Percentiles rank a stretch among this genome's conserved stretches.
These are phyloP conservation scores for Paulownia fortunei DNA, from an alignment of 257 asterid genomes.

Conservation along the genomic window DNA sequence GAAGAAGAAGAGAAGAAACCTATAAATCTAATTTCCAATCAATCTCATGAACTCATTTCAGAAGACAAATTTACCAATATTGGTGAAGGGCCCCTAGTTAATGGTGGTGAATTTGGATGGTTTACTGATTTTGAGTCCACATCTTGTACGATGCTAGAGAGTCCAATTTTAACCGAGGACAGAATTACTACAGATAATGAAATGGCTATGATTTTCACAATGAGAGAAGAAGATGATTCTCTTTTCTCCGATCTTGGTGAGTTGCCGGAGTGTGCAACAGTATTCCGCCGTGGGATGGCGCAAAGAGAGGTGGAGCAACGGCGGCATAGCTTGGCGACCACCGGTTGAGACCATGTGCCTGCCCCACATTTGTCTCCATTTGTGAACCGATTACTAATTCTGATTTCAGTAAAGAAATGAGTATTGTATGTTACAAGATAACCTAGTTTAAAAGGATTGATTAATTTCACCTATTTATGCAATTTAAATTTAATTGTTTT, in stretches of 20 bases:
- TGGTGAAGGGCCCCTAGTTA: slow-evolving; percentile 32
- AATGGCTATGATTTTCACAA: slow-evolving; percentile 60
- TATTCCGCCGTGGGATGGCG: slow-evolving; percentile 71
- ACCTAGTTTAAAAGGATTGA: slow-evolving; percentile 33
- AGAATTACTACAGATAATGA: slow-evolving; percentile 47
- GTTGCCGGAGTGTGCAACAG: slow-evolving; percentile 90
- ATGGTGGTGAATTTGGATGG: slow-evolving; percentile 62
- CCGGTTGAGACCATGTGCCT: slow-evolving; percentile 30
- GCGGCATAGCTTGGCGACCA: slow-evolving; percentile 60
- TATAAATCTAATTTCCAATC: slow-evolving; percentile 3
- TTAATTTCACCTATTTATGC: slow-evolving; percentile 31
- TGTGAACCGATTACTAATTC: slow-evolving; percentile 18
- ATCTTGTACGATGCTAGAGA: slow-evolving; percentile 56
- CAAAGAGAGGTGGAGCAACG: slow-evolving; percentile 58
- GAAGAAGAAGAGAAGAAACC: slow-evolving; percentile 43
- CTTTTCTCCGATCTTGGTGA: slow-evolving; percentile 89
- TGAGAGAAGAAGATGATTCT: slow-evolving; percentile 83
- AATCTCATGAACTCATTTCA: slow-evolving; percentile 25
- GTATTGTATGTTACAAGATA: slow-evolving; percentile 47
- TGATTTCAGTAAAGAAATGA: too few species aligned
- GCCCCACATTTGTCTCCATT: neutral
- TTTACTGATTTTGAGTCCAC: slow-evolving; percentile 68
- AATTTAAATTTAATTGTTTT: slow-evolving; percentile 37
- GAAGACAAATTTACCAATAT: slow-evolving; percentile 43
- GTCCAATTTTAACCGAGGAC: slow-evolving; percentile 55